Evolutionary conservation across 306 rosid species (phyloP), one percentile per base, ranked within the genome.

Genomic region (Pachyrhizus erosus): DNA sequence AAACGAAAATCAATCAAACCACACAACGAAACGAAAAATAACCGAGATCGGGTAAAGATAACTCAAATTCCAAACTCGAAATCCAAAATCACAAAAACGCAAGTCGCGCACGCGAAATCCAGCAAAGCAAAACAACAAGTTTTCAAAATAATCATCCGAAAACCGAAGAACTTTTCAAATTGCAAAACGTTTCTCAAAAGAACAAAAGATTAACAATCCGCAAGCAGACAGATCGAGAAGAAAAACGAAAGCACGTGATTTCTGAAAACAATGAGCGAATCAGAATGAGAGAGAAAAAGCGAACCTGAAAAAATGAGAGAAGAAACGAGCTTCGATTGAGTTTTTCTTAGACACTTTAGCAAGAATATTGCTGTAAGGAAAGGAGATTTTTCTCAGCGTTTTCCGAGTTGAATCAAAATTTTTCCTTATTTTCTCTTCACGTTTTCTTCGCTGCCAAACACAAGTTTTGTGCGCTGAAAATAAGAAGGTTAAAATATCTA

Each of bases 371-470:
- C 45, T 45, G 33, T 71, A 51, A 51, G 80, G 70, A 85, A 75
- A 40, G 68, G 82, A 76, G 70, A 68, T 87, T 82, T 48, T 76
- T 89, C 88, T 79, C 40, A 7, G 60, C 82, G 77, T 77, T 87
- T 83, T 84, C 84, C 68, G 58, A 82, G 73, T 73, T 72, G 85
- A 31, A 77, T 77, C 87, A 83, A 75, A 79, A 49, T 49, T 68
- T 29, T 67, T 79, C 34, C 75, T 45, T 40, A 54, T 12, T 60
- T 23, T 73, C 70, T 70, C 85, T 37, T 27, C 77, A 57, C 31
- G 76, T 74, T 80, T 87, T 80, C 72, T 31, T 21, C 37, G 83
- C 37, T 70, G 57, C 90, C 91, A 88, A 76, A 88, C 86, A 51
- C 75, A 21, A 69, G 13, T 40, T 1, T 42, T 29, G 57, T 68